These are phyloP conservation scores for Terfezia claveryi DNA, from an alignment of 495 filamentous ascomycete species.

Conservation along the genomic window DNA sequence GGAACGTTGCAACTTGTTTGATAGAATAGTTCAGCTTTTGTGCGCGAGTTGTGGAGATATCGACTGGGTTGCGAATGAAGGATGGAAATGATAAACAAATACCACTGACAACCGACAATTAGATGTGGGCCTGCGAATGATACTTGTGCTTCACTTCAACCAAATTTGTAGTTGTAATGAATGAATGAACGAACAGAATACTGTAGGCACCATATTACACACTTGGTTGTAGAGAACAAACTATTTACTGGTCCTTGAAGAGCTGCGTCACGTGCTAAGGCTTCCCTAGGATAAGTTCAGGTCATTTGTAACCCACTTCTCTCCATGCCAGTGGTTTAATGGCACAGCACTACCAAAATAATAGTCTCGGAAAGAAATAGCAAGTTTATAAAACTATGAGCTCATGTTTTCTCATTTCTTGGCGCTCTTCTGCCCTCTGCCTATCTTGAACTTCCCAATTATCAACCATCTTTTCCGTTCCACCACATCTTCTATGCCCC, in stretches of 20 bases:
- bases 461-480: constrained; percentile 59
- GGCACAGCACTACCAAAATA: too few relatives aligned
- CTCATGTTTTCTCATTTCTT: too few relatives aligned
- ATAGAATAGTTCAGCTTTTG: neutral
- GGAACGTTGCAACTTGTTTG: neutral
- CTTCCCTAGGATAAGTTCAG: too few relatives aligned
- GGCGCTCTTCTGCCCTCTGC: too few relatives aligned
- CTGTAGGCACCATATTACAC: too few relatives aligned
- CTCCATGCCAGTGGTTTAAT: too few relatives aligned
- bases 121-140: neutral
- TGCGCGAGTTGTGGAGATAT: neutral
- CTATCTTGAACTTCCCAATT: constrained; percentile 36
- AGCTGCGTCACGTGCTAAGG: too few relatives aligned
- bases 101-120: neutral
- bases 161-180: neutral
- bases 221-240: too few relatives aligned
- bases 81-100: constrained; percentile 1
- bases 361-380: too few relatives aligned
- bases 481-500: constrained; percentile 38
- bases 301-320: too few relatives aligned
- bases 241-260: too few relatives aligned
- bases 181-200: neutral
- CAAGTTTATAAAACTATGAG: too few relatives aligned
- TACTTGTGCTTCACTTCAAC: neutral
- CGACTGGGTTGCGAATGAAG: neutral